Evolutionary conservation across 1,284 basidiomycete species (phyloP), one percentile per base, ranked within the genome.

Genomic region (Cutaneotrichosporon sp.): DNA sequence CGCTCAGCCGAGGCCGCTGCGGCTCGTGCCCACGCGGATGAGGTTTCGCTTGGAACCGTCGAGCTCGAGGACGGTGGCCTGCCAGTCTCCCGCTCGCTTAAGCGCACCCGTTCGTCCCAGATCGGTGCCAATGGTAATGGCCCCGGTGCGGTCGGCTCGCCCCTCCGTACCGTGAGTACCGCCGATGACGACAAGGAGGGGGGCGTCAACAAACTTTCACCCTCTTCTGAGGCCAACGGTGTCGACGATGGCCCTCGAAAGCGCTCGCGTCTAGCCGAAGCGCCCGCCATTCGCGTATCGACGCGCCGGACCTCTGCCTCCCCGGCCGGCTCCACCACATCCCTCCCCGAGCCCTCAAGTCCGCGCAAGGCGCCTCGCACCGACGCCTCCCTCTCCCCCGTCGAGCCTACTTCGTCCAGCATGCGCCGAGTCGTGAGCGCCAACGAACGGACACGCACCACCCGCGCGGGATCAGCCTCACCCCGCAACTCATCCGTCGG

Each of bases 81-180:
- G 37, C 49, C 29, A 35, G 56, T 27, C 48, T 41, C 46, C 17
- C 50, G 58, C 46, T 52, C 57, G 4, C 44, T 67, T 44, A 67
- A 67, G 46, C 59, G 65, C 27, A 65, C 65, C 11, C 57, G 65
- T 29, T n/a, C n/a, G n/a, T n/a, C n/a, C n/a, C n/a, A 59, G 55
- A 42, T 54, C 58, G n/a, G 61, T 11, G 27, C 54, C 26, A 51
- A 52, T 22, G 54, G 54, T 22, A 57, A 52, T 11, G 24, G 33
- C 19, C 20, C 49, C 16, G 51, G 54, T 24, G 51, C 53, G 11
- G 44, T 59, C 24, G 55, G 54, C 9, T 62, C 60, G n/a, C 65
- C 65, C 4, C 53, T 67, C 5, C 59, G 61, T 32, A 60, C 58
- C 17, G 65, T 65, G 24, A 63, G 57, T 20, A 52, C 52, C 16